Conservation (phyloP, 2,329 filamentous ascomycete genomes). For the Xylariaceae sp. region DNA sequence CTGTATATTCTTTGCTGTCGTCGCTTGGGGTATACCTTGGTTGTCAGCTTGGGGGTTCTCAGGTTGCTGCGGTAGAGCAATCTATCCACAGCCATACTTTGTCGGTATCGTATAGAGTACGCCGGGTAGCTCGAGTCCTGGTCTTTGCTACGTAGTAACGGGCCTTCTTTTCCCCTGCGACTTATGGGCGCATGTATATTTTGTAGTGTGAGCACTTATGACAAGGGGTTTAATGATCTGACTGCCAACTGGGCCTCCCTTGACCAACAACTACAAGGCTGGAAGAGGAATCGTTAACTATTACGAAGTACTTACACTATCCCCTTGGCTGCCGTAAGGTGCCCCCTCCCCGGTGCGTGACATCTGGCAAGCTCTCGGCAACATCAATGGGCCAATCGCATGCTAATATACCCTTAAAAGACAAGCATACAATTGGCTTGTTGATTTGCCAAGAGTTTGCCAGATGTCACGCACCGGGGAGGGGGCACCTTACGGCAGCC, state of each 20-base stretch:
- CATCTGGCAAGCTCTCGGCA: too few relatives aligned
- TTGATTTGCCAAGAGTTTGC: too few relatives aligned
- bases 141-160: not conserved
- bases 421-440: too few relatives aligned
- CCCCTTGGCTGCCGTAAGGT: too few relatives aligned
- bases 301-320: not conserved
- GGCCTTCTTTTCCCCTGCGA: not conserved
- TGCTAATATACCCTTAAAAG: too few relatives aligned
- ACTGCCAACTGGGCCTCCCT: too few relatives aligned
- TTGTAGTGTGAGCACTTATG: not conserved
- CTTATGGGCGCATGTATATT: not conserved
- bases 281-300: constrained; percentile 7
- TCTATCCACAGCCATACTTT: constrained; percentile 8
- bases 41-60: constrained; percentile 5
- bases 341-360: too few relatives aligned
- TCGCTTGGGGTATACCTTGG: not conserved
- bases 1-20: constrained; percentile 1
- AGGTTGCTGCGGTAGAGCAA: not conserved
- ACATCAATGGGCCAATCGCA: too few relatives aligned
- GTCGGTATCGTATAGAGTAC: not conserved
- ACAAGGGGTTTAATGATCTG: not conserved
- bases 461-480: too few relatives aligned
- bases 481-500: too few relatives aligned
- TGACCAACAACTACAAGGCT: too few relatives aligned
- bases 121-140: not conserved